Conservation (phyloP, 495 filamentous ascomycete genomes). For the Beverwykella pulmonaria region DNA sequence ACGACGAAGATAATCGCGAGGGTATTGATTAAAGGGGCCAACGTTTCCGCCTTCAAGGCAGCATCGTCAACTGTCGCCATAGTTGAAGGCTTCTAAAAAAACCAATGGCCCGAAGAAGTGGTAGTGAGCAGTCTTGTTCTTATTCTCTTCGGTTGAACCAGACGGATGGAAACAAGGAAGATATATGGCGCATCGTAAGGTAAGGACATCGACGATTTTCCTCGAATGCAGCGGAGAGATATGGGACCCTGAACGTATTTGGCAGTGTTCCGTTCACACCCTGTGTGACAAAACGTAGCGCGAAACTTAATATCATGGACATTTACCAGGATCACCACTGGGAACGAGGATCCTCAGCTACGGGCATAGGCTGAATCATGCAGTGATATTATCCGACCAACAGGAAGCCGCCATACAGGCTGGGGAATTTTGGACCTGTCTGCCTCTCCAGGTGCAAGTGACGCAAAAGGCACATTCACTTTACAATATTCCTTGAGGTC, state of each 20-base stretch:
- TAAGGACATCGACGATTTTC: neutral
- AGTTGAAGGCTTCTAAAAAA: neutral
- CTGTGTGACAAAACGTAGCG: constrained; percentile 2
- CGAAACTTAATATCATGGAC: constrained; percentile 14
- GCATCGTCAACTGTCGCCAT: constrained; percentile 8
- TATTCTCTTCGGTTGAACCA: neutral
- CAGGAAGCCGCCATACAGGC: neutral
- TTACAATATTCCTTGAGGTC: neutral
- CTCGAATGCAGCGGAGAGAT: neutral
- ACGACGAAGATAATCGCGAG: constrained; percentile 24
- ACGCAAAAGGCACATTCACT: constrained; percentile 10
- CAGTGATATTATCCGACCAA: constrained; percentile 13
- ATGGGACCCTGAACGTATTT: neutral
- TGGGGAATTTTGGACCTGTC: neutral
- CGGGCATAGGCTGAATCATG: constrained; percentile 22
- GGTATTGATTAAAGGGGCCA: constrained; percentile 14
- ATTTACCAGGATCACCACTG: constrained; percentile 11
- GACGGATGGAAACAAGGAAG: neutral
- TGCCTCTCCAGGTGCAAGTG: neutral
- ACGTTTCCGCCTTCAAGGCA: constrained; percentile 4
- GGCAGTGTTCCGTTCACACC: constrained; percentile 5
- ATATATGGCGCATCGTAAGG: neutral
- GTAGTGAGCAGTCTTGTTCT: neutral
- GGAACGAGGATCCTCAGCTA: neutral
- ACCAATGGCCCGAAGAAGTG: neutral